Conservation (phyloP, 129 eudicot species). For the Daucus carota region DH1_v3.0 NC_030382.2:48659501-48660000, state of each 20-base stretch:
- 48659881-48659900: background rate
- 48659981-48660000: too few species aligned
- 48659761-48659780: background rate
- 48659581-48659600: background rate
- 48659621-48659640: background rate
- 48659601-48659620: too few species aligned
- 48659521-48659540: background rate
- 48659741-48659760: background rate
- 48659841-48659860: background rate
- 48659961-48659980: too few species aligned
- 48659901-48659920: background rate
- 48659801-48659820: background rate
- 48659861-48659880: background rate
- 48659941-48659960: too few species aligned
- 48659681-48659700: too few species aligned
- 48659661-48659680: too few species aligned
- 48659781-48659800: background rate
- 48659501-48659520: background rate
- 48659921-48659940: too few species aligned
- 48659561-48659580: too few species aligned
- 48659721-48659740: too few species aligned
- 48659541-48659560: too few species aligned
- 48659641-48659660: too few species aligned
- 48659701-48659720: too few species aligned
- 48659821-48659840: background rate